These are phyloP conservation scores for Neurospora sp. DNA, from an alignment of 495 filamentous ascomycete genomes.

Conservation along the genomic window DNA sequence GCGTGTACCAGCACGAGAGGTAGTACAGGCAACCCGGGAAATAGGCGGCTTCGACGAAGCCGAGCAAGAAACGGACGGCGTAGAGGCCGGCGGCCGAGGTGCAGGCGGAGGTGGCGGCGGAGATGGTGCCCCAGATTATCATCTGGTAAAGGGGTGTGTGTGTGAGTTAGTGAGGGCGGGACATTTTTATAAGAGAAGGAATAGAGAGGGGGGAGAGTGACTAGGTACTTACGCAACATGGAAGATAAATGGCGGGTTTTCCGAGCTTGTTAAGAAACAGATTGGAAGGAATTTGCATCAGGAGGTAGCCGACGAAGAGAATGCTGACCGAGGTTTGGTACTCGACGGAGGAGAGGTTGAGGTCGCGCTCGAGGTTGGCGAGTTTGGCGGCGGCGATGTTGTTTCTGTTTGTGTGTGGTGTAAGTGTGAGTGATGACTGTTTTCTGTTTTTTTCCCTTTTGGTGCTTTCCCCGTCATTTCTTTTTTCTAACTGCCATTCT, in stretches of 20 bases:
- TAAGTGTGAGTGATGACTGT: not conserved
- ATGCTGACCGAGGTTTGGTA: constrained; percentile 58
- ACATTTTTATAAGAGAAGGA: too few species aligned
- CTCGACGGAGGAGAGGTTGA: constrained; percentile 32
- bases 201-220: not conserved
- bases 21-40: constrained; percentile 45
- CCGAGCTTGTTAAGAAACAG: constrained; percentile 48
- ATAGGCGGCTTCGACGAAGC: constrained; percentile 48
- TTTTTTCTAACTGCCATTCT: not conserved
- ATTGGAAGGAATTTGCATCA: constrained; percentile 54
- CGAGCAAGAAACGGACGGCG: constrained; percentile 60
- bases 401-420: constrained; percentile 21
- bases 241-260: constrained; percentile 56
- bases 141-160: constrained; percentile 33
- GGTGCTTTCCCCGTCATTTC: not conserved
- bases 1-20: constrained; percentile 51
- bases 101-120: constrained; percentile 48
- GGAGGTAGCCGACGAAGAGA: constrained; percentile 58
- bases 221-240: constrained; percentile 34
- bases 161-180: constrained; percentile 25
- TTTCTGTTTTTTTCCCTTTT: not conserved
- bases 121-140: constrained; percentile 67
- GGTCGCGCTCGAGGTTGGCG: constrained; percentile 38
- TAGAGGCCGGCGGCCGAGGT: constrained; percentile 54
- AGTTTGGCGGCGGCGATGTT: constrained; percentile 45